Percentiles rank a stretch among this genome's conserved stretches.
These are phyloP conservation scores for Exophiala xenobiotica DNA, from an alignment of 2,329 filamentous ascomycete species.

Conservation along the genomic window DNA sequence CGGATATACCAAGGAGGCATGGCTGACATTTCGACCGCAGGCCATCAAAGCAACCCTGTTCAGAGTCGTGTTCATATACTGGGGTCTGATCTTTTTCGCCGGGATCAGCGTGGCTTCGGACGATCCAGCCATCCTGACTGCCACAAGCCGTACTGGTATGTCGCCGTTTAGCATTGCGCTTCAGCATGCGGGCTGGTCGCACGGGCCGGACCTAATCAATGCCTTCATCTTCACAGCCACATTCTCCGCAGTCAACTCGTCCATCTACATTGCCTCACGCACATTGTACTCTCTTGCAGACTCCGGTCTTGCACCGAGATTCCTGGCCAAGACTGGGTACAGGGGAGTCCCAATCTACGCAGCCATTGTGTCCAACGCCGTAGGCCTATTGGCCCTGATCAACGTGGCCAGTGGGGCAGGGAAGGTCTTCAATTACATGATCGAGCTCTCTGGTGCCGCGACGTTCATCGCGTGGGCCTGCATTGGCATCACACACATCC, in stretches of 20 bases:
- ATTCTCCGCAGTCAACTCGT: conserved; percentile 68
- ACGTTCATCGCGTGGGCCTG: conserved; percentile 52
- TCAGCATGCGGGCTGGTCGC: conserved; percentile 41
- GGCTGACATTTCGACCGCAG: conserved; percentile 24
- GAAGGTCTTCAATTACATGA: conserved; percentile 48
- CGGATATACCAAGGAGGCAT: conserved; percentile 36
- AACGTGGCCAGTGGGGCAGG: conserved; percentile 27
- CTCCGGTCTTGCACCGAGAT: conserved; percentile 53
- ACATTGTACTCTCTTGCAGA: conserved; percentile 50
- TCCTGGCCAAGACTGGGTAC: conserved; percentile 51
- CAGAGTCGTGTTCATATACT: conserved; percentile 58
- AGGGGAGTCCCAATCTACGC: conserved; percentile 58
- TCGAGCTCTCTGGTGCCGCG: conserved; percentile 49
- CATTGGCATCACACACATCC: conserved; percentile 61
- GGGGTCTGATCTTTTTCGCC: conserved; percentile 33
- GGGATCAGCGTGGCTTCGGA: conserved; percentile 56
- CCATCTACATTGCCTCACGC: conserved; percentile 56
- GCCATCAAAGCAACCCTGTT: conserved; percentile 55
- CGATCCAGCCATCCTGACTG: conserved; percentile 30
- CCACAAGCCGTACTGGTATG: conserved; percentile 36
- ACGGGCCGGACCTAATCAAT: conserved; percentile 71
- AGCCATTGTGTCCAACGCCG: conserved; percentile 56
- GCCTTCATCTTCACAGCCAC: conserved; percentile 72
- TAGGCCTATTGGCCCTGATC: conserved; percentile 45
- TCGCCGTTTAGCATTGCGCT: conserved; percentile 56